Conservation (phyloP, 345 rosid species). For the Physaria fendleri region DNA sequence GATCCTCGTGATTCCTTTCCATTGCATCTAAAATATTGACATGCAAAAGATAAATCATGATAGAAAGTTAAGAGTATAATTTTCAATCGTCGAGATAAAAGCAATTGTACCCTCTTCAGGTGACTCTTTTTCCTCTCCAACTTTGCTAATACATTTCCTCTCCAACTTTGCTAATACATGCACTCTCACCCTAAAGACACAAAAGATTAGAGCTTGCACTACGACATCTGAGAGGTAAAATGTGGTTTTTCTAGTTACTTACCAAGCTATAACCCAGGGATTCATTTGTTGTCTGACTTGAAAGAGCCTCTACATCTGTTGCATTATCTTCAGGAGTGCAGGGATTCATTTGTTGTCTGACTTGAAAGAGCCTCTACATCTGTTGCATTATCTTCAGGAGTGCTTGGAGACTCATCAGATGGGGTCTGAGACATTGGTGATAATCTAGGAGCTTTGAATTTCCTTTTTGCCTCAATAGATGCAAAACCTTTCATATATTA, state of each 20-base stretch:
- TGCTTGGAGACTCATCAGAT: slow-evolving; percentile 29
- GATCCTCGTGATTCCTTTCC: slow-evolving; percentile 17
- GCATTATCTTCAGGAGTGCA: slow-evolving; percentile 23
- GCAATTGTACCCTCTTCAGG: slow-evolving; percentile 14
- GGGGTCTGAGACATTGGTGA: slow-evolving; percentile 45
- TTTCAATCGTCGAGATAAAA: neutral
- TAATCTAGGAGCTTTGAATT: slow-evolving; percentile 56
- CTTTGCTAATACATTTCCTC: no score
- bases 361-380: slow-evolving; percentile 30
- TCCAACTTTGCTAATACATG: slow-evolving; percentile 22
- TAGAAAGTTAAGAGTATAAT: neutral
- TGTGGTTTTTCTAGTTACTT: slow-evolving; percentile 26
- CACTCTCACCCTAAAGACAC: slow-evolving; percentile 41
- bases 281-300: slow-evolving; percentile 19
- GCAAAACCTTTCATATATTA: slow-evolving; percentile 62
- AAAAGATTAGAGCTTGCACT: slow-evolving; percentile 3
- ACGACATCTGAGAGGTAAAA: neutral
- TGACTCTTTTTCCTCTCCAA: slow-evolving; percentile 24
- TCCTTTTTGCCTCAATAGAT: slow-evolving; percentile 76
- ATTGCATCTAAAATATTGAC: slow-evolving; percentile 6
- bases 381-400: slow-evolving; percentile 22
- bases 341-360: slow-evolving; percentile 20
- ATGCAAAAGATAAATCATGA: neutral
- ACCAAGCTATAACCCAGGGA: slow-evolving; percentile 29
- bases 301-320: slow-evolving; percentile 29